Base-by-base conservation (phyloP, 805 yeast genomes). In the Kregervanrija delftensis region DNA sequence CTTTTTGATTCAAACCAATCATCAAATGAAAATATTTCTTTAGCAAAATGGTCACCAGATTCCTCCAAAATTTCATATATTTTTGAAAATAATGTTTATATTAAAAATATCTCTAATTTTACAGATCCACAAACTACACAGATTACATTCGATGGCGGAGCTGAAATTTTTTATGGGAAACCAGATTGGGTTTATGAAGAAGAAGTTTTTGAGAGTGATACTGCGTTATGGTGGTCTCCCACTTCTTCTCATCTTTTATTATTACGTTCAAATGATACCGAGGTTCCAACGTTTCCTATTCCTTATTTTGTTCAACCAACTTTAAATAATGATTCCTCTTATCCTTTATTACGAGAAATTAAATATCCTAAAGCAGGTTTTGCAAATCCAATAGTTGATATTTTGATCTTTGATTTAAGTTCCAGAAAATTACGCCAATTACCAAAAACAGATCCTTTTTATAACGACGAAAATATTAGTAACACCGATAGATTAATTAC, bases 101-200 rank as follows among this genome's bases (percentile, higher is more conserved):
- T 85, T 8, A 74, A 73, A 44, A 70, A 76, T 33, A 47, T 49
- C 46, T 51, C 33, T 14, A 42, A 57, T 35, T 47, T 54, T 36
- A 22, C 39, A 30, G 41, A 49, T 28, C 49, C 59, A 14, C 51
- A 66, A 0, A 54, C 66, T 0, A 65, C 55, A 5, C 81, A 79
- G 50, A 64, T 86, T 11, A 85, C 96, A 0, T 48, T 49, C 35
- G 93, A 85, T 56, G 96, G 96, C 12, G 79, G 81, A 32, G 72
- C 69, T 1, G 72, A 77, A 50, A 69, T 86, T 8, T 87, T 88
- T 64, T 84, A 89, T 58, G 96, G 96, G 2, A 81, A 82, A 49
- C 95, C 96, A 0, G 96, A 88, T 58, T 88, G 96, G 96, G 95
- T 87, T 8, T 88, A 88, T 54, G 96, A 89, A 58, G 96, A 88